These are phyloP conservation scores for Gypsophila paniculata DNA, from an alignment of 179 eudicot species.

Conservation along the genomic window DNA sequence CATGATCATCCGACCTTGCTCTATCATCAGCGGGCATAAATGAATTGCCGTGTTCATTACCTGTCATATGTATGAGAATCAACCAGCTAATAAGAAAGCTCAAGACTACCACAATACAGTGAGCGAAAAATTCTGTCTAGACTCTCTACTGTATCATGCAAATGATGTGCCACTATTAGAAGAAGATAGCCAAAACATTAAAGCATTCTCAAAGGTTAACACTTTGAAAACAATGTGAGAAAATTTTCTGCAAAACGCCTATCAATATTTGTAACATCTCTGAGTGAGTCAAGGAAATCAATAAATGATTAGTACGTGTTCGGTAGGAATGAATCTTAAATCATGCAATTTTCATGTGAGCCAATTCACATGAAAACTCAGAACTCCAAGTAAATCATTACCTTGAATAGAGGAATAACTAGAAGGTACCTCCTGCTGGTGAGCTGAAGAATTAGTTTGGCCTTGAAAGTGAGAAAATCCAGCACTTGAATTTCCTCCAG, in stretches of 20 bases:
- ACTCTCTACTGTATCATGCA: not conserved
- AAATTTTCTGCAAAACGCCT: not conserved
- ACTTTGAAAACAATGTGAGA: not conserved
- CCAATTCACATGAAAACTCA: conserved; percentile 45
- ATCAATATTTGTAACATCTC: conserved; percentile 5
- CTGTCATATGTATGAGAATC: conserved; percentile 42
- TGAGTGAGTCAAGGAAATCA: conserved; percentile 7
- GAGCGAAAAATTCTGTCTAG: conserved; percentile 9
- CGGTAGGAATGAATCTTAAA: conserved; percentile 7
- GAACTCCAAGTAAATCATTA: conserved; percentile 54
- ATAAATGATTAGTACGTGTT: conserved; percentile 11
- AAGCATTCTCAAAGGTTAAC: not conserved
- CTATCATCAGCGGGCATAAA: conserved; percentile 40
- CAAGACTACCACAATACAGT: conserved; percentile 7
- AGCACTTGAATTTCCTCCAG: conserved; percentile 41
- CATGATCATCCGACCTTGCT: conserved; percentile 39
- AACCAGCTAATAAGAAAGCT: conserved; percentile 21
- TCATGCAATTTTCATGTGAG: conserved; percentile 32
- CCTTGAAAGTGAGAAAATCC: conserved; percentile 47
- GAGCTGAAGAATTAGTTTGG: conserved; percentile 51
- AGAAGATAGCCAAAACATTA: conserved; percentile 4
- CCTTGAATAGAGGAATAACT: conserved; percentile 98
- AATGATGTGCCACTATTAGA: conserved; percentile 1
- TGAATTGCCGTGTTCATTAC: conserved; percentile 49
- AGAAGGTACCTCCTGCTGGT: conserved; percentile 99